Percentiles rank a stretch among this genome's conserved stretches.
Conservation (phyloP, 2,329 filamentous ascomycete species). For the Xylaria multiplex region DNA sequence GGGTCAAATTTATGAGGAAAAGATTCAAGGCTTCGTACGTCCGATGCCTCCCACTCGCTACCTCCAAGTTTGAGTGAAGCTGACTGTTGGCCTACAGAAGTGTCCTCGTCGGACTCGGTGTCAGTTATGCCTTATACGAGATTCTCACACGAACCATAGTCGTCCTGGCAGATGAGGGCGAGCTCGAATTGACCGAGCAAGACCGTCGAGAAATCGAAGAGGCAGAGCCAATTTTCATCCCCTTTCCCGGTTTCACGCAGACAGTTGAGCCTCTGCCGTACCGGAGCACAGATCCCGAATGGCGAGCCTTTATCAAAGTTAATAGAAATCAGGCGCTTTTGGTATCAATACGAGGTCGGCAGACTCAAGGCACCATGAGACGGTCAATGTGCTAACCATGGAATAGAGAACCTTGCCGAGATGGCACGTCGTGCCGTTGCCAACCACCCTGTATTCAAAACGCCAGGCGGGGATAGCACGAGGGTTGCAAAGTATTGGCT, state of each 20-base stretch:
- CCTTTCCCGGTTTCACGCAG: conserved; percentile 68
- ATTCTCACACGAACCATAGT: conserved; percentile 57
- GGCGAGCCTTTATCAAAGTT: conserved; percentile 68
- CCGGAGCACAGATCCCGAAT: conserved; percentile 69
- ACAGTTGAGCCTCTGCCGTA: conserved; percentile 62
- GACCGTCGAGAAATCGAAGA: conserved; percentile 55
- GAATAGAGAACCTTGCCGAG: conserved; percentile 57
- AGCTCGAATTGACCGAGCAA: conserved; percentile 55
- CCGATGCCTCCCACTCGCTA: neutral
- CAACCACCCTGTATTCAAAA: conserved; percentile 55
- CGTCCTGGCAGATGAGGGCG: conserved; percentile 55
- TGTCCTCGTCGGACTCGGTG: conserved; percentile 48
- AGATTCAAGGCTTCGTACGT: conserved; percentile 44
- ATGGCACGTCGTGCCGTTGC: conserved; percentile 56
- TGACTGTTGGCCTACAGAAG: conserved; percentile 31
- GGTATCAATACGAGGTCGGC: conserved; percentile 59
- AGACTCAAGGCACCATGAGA: neutral
- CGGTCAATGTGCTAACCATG: conserved; percentile 19
- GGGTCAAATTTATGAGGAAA: conserved; percentile 45
- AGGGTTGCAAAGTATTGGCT: conserved; percentile 66
- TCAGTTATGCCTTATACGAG: conserved; percentile 52
- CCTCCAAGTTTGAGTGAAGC: neutral
- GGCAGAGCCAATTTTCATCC: conserved; percentile 64
- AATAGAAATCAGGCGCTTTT: conserved; percentile 62
- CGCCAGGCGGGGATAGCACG: conserved; percentile 59